Conservation (phyloP, 352 stramenopile species). For the Phytophthora pini region DNA sequence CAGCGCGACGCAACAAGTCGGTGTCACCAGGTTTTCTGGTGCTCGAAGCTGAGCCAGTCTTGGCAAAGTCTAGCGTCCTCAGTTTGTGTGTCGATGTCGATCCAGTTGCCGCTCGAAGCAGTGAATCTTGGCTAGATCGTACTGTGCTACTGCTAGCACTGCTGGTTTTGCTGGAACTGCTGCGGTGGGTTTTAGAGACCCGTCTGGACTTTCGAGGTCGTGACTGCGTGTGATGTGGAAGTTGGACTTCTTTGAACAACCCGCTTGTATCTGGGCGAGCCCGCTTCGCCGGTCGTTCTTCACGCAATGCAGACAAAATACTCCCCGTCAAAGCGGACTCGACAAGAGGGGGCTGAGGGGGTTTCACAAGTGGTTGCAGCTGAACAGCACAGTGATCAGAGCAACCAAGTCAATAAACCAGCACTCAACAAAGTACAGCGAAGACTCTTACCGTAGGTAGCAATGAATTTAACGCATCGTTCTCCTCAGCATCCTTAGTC, state of each 20-base stretch:
- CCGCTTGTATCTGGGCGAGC: constrained; percentile 34
- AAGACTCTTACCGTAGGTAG: constrained; percentile 20
- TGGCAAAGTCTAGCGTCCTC: constrained; percentile 6
- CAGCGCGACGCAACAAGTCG: constrained; percentile 16
- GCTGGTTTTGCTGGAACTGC: constrained; percentile 18
- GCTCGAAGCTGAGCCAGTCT: constrained; percentile 1
- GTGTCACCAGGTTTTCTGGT: constrained; percentile 4
- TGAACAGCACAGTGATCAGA: constrained; percentile 1
- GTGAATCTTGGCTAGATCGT: constrained; percentile 15
- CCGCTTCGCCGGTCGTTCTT: constrained; percentile 63
- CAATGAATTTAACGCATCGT: constrained; percentile 9
- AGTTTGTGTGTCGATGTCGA: constrained; percentile 4
- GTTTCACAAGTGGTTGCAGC: constrained; percentile 31
- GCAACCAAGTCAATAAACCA: constrained; percentile 3
- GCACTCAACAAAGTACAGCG: background rate
- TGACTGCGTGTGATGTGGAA: constrained; percentile 25
- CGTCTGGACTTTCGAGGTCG: constrained; percentile 27
- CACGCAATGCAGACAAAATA: constrained; percentile 69
- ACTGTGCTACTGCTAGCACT: constrained; percentile 3
- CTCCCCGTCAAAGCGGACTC: constrained; percentile 37
- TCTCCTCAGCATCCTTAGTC: constrained; percentile 3
- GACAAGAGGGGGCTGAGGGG: constrained; percentile 2
- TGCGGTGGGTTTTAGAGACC: constrained; percentile 25
- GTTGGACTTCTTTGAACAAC: constrained; percentile 58
- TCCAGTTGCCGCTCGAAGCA: constrained; percentile 12